These are phyloP conservation scores for Aspergillus ochraceoroseus DNA, from an alignment of 2,329 filamentous ascomycete species.

Conservation along the genomic window DNA sequence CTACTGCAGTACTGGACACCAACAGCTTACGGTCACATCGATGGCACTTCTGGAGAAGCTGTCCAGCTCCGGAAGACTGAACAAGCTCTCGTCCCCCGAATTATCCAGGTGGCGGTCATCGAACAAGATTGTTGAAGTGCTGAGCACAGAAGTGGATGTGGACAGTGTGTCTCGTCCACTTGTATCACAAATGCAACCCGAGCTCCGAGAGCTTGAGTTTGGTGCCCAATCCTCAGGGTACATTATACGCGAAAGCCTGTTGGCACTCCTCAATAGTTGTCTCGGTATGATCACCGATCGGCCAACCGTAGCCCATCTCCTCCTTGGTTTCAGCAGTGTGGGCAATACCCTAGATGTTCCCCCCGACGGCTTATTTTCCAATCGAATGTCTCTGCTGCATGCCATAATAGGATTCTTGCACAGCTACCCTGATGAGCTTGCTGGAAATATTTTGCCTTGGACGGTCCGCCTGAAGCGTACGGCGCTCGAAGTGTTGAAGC, in stretches of 20 bases:
- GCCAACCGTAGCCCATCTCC: constrained; percentile 82
- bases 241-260: constrained; percentile 73
- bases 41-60: constrained; percentile 80
- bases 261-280: constrained; percentile 80
- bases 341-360: constrained; percentile 65
- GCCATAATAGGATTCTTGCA: constrained; percentile 67
- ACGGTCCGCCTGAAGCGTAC: constrained; percentile 64
- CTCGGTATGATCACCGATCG: constrained; percentile 67
- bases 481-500: constrained; percentile 67
- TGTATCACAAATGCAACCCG: constrained; percentile 60
- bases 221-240: constrained; percentile 68
- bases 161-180: constrained; percentile 74
- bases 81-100: constrained; percentile 62
- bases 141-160: constrained; percentile 75
- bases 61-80: constrained; percentile 74
- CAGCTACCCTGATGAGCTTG: constrained; percentile 61
- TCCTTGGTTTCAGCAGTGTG: constrained; percentile 80
- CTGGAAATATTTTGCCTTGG: constrained; percentile 60
- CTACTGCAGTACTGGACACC: constrained; percentile 80
- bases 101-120: constrained; percentile 60
- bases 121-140: constrained; percentile 81
- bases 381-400: constrained; percentile 75
- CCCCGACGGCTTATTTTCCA: constrained; percentile 64
- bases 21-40: constrained; percentile 72
- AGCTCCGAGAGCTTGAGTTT: constrained; percentile 66